These are phyloP conservation scores for Penicillium verrucosum DNA, from an alignment of 2,329 filamentous ascomycete species.

Conservation along the genomic window DNA sequence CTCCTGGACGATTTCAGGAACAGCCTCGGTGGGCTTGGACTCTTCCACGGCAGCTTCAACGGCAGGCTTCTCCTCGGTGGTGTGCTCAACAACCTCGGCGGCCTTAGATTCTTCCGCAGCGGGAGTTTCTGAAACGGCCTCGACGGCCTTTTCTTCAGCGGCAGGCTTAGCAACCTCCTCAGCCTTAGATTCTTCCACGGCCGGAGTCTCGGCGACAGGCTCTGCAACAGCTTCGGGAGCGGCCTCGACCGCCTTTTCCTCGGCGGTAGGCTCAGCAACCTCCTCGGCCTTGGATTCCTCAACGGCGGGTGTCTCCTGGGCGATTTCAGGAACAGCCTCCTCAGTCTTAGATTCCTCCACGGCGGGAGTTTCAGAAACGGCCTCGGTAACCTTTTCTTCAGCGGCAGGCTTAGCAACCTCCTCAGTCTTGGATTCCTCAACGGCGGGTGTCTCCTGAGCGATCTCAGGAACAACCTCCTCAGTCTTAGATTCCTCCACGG, in stretches of 20 bases:
- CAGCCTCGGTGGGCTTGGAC: background rate
- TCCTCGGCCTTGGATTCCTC: background rate
- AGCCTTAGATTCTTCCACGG: background rate
- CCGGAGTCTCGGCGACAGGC: background rate
- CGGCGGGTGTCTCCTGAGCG: too few relatives aligned
- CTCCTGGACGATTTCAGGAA: background rate
- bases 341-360: background rate
- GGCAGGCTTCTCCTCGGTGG: background rate
- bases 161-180: background rate
- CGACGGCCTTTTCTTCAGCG: background rate
- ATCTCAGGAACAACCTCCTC: background rate
- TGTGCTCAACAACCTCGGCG: background rate
- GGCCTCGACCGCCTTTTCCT: slow-evolving; percentile 5
- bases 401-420: background rate
- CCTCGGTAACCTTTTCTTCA: background rate
- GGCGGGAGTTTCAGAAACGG: background rate
- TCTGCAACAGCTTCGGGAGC: background rate
- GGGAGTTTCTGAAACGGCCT: slow-evolving; percentile 5
- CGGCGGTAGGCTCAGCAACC: background rate
- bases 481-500: background rate
- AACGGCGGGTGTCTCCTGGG: too few relatives aligned
- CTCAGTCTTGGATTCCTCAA: background rate
- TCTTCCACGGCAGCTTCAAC: background rate
- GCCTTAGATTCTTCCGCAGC: background rate
- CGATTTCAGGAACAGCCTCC: too few relatives aligned